These are phyloP conservation scores for Hysterangium stoloniferum DNA, from an alignment of 768 basidiomycete species.

Conservation along the genomic window DNA sequence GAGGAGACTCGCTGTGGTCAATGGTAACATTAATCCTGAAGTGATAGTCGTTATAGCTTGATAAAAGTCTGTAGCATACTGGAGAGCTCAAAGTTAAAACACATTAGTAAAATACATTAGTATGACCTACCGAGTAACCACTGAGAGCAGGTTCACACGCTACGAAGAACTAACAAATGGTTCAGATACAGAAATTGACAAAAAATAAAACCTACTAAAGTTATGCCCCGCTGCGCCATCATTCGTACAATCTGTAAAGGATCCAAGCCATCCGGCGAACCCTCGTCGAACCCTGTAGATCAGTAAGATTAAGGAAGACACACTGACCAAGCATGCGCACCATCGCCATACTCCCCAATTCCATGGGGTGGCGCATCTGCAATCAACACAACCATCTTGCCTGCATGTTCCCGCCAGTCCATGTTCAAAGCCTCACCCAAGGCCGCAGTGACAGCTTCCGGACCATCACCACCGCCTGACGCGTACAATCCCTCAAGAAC, in stretches of 20 bases:
- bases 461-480: conserved; percentile 89
- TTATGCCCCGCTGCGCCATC: conserved; percentile 90
- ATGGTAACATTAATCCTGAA: conserved; percentile 91
- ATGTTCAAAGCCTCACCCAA: conserved; percentile 79
- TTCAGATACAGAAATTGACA: conserved; percentile 5
- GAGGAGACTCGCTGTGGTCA: conserved; percentile 91
- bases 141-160: conserved; percentile 96
- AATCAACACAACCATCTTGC: conserved; percentile 94
- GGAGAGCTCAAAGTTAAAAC: conserved; percentile 8
- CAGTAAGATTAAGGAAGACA: conserved; percentile 1
- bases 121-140: conserved; percentile 68
- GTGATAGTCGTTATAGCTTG: conserved; percentile 89
- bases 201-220: conserved; percentile 50
- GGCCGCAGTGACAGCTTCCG: conserved; percentile 94
- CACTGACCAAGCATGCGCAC: conserved; percentile 33
- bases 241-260: conserved; percentile 78
- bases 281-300: conserved; percentile 75
- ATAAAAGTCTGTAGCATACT: conserved; percentile 93
- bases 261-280: conserved; percentile 91
- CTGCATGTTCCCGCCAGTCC: conserved; percentile 83
- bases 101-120: background rate
- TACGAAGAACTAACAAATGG: conserved; percentile 76
- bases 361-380: conserved; percentile 98
- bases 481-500: conserved; percentile 81
- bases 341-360: conserved; percentile 95